phyloP scores from a whole-genome alignment of 2,329 filamentous ascomycete species.

The Cercospora sp. region DNA sequence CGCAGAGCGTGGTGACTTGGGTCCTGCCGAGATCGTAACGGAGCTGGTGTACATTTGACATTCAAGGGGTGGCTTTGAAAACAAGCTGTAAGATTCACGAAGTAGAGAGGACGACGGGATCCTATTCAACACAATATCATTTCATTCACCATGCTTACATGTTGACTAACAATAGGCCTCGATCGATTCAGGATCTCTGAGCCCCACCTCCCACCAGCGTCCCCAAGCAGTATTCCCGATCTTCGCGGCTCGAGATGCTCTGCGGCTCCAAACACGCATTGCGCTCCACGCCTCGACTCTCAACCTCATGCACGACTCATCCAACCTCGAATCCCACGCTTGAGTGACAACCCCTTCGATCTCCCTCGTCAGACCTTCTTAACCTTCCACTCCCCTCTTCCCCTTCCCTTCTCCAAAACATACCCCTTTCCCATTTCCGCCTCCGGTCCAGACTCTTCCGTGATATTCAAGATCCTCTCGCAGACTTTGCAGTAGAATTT shows the following conservation, averaged over 20 bases:
- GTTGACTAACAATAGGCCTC: background rate
- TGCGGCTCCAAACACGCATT: background rate
- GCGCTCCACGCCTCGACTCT: background rate
- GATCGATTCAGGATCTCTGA: background rate
- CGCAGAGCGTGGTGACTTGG: conserved; percentile 23
- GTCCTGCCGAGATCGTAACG: conserved; percentile 14
- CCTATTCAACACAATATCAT: background rate
- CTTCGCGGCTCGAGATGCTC: background rate
- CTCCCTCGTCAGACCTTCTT: background rate
- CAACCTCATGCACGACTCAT: background rate
- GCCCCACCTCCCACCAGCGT: background rate
- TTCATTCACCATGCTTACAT: background rate
- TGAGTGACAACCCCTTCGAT: background rate
- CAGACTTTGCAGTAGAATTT: conserved; percentile 9
- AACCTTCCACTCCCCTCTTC: background rate
- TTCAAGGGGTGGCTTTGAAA: background rate
- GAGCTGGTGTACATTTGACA: background rate
- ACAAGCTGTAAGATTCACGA: too few species aligned
- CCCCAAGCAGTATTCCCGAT: background rate
- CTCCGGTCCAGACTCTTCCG: background rate
- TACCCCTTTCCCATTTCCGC: conserved; percentile 10
- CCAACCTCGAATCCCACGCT: background rate
- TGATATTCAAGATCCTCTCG: background rate
- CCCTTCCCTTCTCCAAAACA: background rate
- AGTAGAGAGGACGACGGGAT: background rate